Evolutionary conservation across 1,284 basidiomycete genomes (phyloP), one percentile per base, ranked within the genome.

Genomic region (Ganoderma boninense): DNA sequence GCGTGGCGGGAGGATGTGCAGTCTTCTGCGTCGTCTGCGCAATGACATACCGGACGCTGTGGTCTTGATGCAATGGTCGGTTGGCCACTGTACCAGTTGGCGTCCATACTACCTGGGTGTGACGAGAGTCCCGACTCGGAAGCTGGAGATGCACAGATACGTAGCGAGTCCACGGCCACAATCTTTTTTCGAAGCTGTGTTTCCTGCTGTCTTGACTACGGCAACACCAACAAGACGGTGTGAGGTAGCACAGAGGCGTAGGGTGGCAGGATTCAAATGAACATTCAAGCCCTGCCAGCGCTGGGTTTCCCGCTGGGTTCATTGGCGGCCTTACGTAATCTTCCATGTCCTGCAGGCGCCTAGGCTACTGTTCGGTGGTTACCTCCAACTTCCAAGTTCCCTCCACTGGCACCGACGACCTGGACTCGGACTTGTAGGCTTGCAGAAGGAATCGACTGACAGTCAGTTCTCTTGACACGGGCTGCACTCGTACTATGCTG

Each of bases 171-270:
- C 3, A 35, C 35, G 7, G 7, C 82, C 29, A 83, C 76, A 26
- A 80, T 78, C 78, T 67, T 75, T 75, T 35, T 78, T 77, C 7
- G 80, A 69, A 1, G 80, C 73, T 26, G 77, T 78, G 11, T 77
- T 79, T 20, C 80, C 77, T 66, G 79, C 69, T 70, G 71, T 74
- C 32, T 20, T 46, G 42, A 8, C 32, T 35, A 42, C 14, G 32
- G 32, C 20, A 16, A 38, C 26, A 59, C 18, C 32, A 38, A 18
- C 32, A 18, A 7, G 16, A 18, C n/a, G 35, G 35, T 35, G 2
- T 20, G 18, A 29, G 32, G 56, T 59, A 7, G 2, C 35, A 26
- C 38, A 18, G 32, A 59, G 7, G 3, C 35, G 35, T 32, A 11
- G 38, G 10, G 59, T 61, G 38, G 59, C 38, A 38, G n/a, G n/a